phyloP scores from a whole-genome alignment of 495 filamentous ascomycete genomes.

The Penicillium herquei region DNA sequence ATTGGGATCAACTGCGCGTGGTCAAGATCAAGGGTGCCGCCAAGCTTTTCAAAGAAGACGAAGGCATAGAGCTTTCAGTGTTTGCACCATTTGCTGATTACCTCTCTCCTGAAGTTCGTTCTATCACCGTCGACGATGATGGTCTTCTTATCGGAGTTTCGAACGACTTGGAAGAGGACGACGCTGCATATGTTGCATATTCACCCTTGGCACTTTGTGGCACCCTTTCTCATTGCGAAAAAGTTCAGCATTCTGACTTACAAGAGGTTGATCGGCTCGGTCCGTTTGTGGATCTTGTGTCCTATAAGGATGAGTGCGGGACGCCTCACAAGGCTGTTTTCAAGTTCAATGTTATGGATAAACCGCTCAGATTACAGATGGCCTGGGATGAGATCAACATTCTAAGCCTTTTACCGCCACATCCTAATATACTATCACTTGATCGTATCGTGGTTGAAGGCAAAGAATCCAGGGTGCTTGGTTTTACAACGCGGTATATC shows the following conservation, averaged over 20 bases:
- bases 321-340: slow-evolving; percentile 14
- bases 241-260: slow-evolving; percentile 5
- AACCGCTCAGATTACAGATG: slow-evolving; percentile 17
- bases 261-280: slow-evolving; percentile 19
- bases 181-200: slow-evolving; percentile 19
- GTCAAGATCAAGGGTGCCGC: slow-evolving; percentile 24
- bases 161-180: slow-evolving; percentile 22
- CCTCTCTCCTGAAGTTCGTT: slow-evolving; percentile 15
- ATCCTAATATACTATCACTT: slow-evolving; percentile 34
- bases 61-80: slow-evolving; percentile 12
- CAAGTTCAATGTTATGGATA: slow-evolving; percentile 20
- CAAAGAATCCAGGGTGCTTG: slow-evolving; percentile 31
- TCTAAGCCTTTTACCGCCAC: slow-evolving; percentile 27
- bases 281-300: slow-evolving; percentile 14
- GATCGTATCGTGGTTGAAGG: slow-evolving; percentile 38
- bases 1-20: slow-evolving; percentile 18
- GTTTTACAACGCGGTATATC: slow-evolving; percentile 40
- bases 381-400: slow-evolving; percentile 38
- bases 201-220: slow-evolving; percentile 12
- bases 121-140: slow-evolving; percentile 21
- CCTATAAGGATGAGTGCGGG: slow-evolving; percentile 17
- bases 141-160: slow-evolving; percentile 22
- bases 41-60: slow-evolving; percentile 21
- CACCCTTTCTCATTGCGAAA: slow-evolving; percentile 16
- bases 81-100: slow-evolving; percentile 17